Evolutionary conservation across 495 filamentous ascomycete species (phyloP), one percentile per base, ranked within the genome.

Genomic region (Endocarpon pusillum): DNA sequence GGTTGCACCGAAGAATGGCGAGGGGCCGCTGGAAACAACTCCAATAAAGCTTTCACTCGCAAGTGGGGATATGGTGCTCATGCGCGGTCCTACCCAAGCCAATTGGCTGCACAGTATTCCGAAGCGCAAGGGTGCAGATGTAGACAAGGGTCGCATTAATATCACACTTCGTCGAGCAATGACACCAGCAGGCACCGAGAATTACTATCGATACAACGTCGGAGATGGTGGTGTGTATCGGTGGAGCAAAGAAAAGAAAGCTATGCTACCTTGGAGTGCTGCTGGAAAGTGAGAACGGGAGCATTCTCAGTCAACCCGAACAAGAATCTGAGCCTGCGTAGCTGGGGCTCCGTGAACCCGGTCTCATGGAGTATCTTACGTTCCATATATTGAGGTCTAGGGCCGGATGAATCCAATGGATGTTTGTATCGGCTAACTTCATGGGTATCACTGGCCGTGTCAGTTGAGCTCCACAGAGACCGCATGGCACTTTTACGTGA

Each of bases 51-150:
- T 83, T 15, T 51, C 61, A 14, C 59, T 83, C 15, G 60, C 42
- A 2, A 66, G 64, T 32, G 77, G 79, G 0, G 78, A 82, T 43
- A 78, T 83, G 73, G 47, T 81, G 9, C 47, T 84, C 6, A 84
- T 82, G 76, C 63, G 61, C 10, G 75, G 75, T 0, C 47, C 45
- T 32, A 83, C 78, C 16, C 79, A 86, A 46, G 43, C 63, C 19
- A 66, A 71, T 44, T 83, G 78, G 78, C 50, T 79, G 28, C 78
- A 83, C 48, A 71, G 67, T 34, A 67, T 83, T n/a, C 80, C 78
- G 1, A 84, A 84, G 57, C 56, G 75, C 17, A 62, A 68, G 25
- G 70, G 69, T 21, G 59, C 54, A 29, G 65, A 63, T 36, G 54
- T 57, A 8, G 60, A 66, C 20, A 57, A 49, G 16, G 79, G 75